Percentiles rank a stretch among this genome's conserved stretches.
phyloP scores from a whole-genome alignment of 176 grass and related monocot species.

The Chrysopogon serrulatus region DNA sequence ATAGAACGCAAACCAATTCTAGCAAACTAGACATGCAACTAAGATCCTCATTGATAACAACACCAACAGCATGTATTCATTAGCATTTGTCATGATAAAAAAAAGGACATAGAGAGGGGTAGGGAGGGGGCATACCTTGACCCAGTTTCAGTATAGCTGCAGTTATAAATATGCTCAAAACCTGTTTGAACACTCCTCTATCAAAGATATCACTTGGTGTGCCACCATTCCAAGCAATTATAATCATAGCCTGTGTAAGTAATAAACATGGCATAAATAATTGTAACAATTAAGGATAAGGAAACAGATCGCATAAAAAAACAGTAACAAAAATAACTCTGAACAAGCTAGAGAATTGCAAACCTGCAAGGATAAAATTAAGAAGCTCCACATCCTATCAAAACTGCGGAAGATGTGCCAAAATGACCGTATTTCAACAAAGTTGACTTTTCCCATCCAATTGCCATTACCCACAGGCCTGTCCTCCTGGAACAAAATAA shows the following conservation, averaged over 20 bases:
- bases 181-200: constrained; percentile 76
- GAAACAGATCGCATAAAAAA: constrained; percentile 24
- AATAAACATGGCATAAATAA: not conserved
- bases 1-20: not conserved
- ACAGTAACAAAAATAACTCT: not conserved
- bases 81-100: not conserved
- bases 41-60: not conserved
- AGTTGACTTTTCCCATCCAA: constrained; percentile 97
- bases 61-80: not conserved
- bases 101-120: not conserved
- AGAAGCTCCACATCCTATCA: constrained; percentile 98
- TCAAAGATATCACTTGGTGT: constrained; percentile 84
- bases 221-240: constrained; percentile 95
- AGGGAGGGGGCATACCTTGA: constrained; percentile 40
- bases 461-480: constrained; percentile 24
- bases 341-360: constrained; percentile 35
- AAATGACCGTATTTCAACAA: constrained; percentile 91
- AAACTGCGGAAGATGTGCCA: constrained; percentile 99
- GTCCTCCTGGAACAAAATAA: constrained; percentile 53
- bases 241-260: constrained; percentile 72
- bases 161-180: constrained; percentile 97
- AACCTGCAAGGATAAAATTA: constrained; percentile 91
- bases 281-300: not conserved
- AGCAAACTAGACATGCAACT: not conserved
- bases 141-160: constrained; percentile 72